Conservation (phyloP, 768 basidiomycete species). For the Russula griseocarnosa region DNA sequence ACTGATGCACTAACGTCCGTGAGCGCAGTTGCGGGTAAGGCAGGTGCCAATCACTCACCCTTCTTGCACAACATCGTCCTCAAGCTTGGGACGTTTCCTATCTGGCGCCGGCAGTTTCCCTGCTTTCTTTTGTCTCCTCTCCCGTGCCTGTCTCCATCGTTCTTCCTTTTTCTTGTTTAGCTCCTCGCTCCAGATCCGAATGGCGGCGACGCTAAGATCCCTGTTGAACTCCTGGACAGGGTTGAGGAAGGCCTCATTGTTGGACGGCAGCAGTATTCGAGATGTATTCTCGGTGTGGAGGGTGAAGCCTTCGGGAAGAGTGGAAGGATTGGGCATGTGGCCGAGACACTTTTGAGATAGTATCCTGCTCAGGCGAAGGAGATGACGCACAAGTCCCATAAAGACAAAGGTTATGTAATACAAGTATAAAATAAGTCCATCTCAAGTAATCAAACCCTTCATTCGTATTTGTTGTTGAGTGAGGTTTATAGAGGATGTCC, state of each 20-base stretch:
- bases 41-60: neutral
- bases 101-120: conserved; percentile 33
- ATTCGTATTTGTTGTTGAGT: too few relatives aligned
- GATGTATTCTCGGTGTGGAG: conserved; percentile 80
- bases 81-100: conserved; percentile 21
- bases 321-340: conserved; percentile 8
- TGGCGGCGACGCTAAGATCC: conserved; percentile 87
- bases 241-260: conserved; percentile 88
- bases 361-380: neutral
- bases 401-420: neutral
- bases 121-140: conserved; percentile 42
- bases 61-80: neutral
- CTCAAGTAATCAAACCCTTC: too few relatives aligned
- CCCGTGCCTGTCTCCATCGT: conserved; percentile 53
- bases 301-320: conserved; percentile 68
- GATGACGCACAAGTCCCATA: neutral
- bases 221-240: conserved; percentile 98
- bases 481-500: too few relatives aligned
- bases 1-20: conserved; percentile 17
- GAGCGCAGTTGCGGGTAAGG: neutral
- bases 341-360: neutral
- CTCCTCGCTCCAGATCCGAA: conserved; percentile 82
- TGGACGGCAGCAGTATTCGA: conserved; percentile 68
- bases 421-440: neutral
- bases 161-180: conserved; percentile 57